These are phyloP conservation scores for Mimosa bimucronata DNA, from an alignment of 306 rosid species.

Conservation along the genomic window DNA sequence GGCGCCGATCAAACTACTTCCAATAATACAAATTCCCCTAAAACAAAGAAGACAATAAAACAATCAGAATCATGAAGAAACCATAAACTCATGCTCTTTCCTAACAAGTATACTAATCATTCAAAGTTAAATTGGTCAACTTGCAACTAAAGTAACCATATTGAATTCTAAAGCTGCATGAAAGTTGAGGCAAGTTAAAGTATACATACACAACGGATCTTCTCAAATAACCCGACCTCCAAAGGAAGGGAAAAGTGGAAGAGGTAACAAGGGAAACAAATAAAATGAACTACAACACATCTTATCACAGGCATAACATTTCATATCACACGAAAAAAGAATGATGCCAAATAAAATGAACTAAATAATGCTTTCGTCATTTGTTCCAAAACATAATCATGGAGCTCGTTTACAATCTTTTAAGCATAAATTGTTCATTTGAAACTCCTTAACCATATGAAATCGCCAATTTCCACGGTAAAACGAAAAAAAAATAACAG, in stretches of 20 bases:
- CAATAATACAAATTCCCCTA: too few relatives aligned
- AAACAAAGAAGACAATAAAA: too few relatives aligned
- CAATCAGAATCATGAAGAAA: too few relatives aligned
- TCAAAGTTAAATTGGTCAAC: too few relatives aligned
- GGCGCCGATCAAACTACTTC: too few relatives aligned
- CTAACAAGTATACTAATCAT: too few relatives aligned
- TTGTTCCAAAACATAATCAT: conserved; percentile 36
- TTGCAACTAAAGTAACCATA: too few relatives aligned
- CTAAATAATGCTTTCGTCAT: not conserved
- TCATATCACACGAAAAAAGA: conserved; percentile 6
- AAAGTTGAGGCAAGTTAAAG: conserved; percentile 29
- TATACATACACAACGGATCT: conserved; percentile 4
- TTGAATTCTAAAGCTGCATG: conserved; percentile 44
- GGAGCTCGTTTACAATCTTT: not conserved
- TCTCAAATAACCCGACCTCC: conserved; percentile 19
- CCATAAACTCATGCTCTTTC: too few relatives aligned
- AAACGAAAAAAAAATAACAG: conserved; percentile 4
- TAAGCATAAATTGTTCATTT: not conserved
- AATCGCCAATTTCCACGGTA: not conserved
- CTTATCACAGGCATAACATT: conserved; percentile 25
- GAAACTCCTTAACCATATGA: not conserved
- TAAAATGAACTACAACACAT: conserved; percentile 7
- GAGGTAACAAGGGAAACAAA: conserved; percentile 2
- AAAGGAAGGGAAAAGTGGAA: not conserved
- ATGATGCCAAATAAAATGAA: conserved; percentile 2